Percentiles rank a stretch among this genome's conserved stretches.
Evolutionary conservation across 2,329 filamentous ascomycete genomes (phyloP).

Genomic region (Microthyrium microscopicum): DNA sequence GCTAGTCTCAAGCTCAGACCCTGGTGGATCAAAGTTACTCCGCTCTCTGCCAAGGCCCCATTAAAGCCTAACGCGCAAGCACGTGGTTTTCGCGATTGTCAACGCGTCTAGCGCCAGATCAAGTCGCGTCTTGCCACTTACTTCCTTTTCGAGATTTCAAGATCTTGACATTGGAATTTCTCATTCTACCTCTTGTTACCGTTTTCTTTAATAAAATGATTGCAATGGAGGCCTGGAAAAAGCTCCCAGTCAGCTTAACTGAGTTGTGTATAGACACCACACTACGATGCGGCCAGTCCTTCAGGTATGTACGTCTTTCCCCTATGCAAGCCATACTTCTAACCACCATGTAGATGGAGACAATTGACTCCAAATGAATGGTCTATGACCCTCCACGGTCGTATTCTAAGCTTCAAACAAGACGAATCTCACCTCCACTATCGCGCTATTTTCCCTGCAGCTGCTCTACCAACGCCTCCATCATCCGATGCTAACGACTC

Average conservation of each 20-base stretch:
- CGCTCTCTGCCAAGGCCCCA: too few relatives aligned
- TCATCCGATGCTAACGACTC: constrained; percentile 21
- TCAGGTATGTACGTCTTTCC: constrained; percentile 34
- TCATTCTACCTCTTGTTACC: too few relatives aligned
- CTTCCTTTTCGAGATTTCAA: too few relatives aligned
- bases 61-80: too few relatives aligned
- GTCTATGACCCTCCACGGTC: constrained; percentile 74
- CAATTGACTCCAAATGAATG: constrained; percentile 68
- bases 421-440: constrained; percentile 68
- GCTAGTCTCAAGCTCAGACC: too few relatives aligned
- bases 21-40: too few relatives aligned
- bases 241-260: constrained; percentile 62
- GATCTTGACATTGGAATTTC: too few relatives aligned
- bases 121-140: too few relatives aligned
- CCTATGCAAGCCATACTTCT: constrained; percentile 3
- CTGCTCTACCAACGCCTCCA: constrained; percentile 16
- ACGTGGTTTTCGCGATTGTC: too few relatives aligned
- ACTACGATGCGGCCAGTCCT: constrained; percentile 86
- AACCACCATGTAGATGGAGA: constrained; percentile 48
- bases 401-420: constrained; percentile 72
- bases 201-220: too few relatives aligned
- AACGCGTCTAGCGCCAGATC: too few relatives aligned
- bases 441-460: constrained; percentile 42
- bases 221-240: constrained; percentile 51
- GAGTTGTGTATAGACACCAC: constrained; percentile 94